Conservation (phyloP, 352 stramenopile species). For the Globisporangium rhizosaccharum region DNA sequence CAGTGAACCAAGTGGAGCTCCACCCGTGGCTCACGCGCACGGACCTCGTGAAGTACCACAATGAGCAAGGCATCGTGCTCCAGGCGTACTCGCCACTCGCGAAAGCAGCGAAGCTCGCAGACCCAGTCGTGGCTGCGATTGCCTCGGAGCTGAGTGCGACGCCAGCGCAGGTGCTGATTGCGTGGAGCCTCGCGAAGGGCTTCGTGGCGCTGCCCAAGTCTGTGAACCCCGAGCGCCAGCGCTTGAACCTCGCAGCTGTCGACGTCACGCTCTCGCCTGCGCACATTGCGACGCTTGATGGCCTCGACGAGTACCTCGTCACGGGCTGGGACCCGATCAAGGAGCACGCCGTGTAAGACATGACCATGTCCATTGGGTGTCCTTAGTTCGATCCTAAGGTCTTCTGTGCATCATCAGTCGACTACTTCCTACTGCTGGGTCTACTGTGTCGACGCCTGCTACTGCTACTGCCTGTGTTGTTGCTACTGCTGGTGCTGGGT, state of each 20-base stretch:
- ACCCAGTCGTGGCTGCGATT: constrained; percentile 26
- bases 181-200: constrained; percentile 29
- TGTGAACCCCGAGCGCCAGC: constrained; percentile 42
- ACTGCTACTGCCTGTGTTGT: no score
- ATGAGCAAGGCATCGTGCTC: constrained; percentile 32
- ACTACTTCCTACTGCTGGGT: no score
- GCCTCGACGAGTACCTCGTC: constrained; percentile 43
- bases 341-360: constrained; percentile 25
- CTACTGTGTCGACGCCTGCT: no score
- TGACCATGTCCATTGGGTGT: no score
- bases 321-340: constrained; percentile 55
- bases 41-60: constrained; percentile 58
- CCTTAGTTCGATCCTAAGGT: no score
- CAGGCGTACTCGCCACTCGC: constrained; percentile 54
- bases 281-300: constrained; percentile 39
- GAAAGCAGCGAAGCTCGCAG: constrained; percentile 7
- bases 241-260: constrained; percentile 43
- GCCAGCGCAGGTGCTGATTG: neutral
- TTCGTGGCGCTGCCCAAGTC: constrained; percentile 68
- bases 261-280: constrained; percentile 27
- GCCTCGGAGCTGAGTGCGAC: constrained; percentile 20
- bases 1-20: constrained; percentile 84
- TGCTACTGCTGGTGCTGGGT: no score
- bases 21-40: constrained; percentile 62
- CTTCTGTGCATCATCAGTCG: no score